These are phyloP conservation scores for Solanum rostratum DNA, from an alignment of 257 asterid species.

Conservation along the genomic window DNA sequence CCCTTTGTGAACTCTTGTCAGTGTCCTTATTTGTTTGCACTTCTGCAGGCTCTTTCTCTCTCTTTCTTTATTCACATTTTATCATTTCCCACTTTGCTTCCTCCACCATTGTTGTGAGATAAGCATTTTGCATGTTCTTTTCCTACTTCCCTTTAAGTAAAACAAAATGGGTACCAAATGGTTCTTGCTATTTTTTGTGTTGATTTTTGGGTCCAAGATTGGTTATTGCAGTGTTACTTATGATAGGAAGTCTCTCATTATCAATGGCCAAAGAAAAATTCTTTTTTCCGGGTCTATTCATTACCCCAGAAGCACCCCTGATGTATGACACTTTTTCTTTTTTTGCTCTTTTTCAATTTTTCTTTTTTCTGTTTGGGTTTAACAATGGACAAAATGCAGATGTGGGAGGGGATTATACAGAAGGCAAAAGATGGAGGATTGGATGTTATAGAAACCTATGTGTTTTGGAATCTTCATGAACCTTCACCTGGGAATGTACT, in stretches of 20 bases:
- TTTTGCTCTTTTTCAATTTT: background rate
- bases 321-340: conserved; percentile 22
- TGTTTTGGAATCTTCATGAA: conserved; percentile 86
- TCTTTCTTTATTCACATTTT: background rate
- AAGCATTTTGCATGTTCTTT: conserved; percentile 5
- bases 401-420: conserved; percentile 94
- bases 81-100: background rate
- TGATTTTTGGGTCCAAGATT: conserved; percentile 16
- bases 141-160: background rate
- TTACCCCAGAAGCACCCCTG: conserved; percentile 93
- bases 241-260: conserved; percentile 57
- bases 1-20: background rate
- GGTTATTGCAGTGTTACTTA: conserved; percentile 63
- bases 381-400: conserved; percentile 41
- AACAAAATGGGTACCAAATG: conserved; percentile 35
- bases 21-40: background rate
- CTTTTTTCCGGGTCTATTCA: conserved; percentile 90
- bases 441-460: conserved; percentile 85
- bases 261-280: conserved; percentile 74
- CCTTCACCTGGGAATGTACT: conserved; percentile 86
- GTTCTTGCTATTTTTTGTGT: conserved; percentile 23
- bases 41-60: background rate
- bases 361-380: background rate
- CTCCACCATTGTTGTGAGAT: conserved; percentile 1
- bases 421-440: conserved; percentile 95